phyloP scores from a whole-genome alignment of 805 yeast species.

The Kazachstania bromeliacearum region DNA sequence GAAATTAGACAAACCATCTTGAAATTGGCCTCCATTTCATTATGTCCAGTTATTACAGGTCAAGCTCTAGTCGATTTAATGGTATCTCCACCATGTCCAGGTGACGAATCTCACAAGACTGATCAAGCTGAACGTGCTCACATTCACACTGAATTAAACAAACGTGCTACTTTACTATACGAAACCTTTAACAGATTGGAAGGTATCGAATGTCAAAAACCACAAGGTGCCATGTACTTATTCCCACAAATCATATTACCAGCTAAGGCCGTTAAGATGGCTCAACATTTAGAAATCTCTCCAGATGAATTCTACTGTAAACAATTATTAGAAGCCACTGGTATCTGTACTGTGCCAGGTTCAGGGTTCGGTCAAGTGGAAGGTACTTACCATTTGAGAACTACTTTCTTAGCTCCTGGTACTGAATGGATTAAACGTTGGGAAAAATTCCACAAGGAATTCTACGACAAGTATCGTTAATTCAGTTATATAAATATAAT shows the following conservation, averaged over 20 bases:
- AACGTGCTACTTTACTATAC: constrained; percentile 57
- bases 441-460: constrained; percentile 67
- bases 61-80: constrained; percentile 88
- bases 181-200: constrained; percentile 68
- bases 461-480: constrained; percentile 47
- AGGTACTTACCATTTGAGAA: constrained; percentile 87
- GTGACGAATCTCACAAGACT: constrained; percentile 62
- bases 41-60: constrained; percentile 92
- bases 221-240: constrained; percentile 96
- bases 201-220: constrained; percentile 77
- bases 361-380: constrained; percentile 91
- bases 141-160: constrained; percentile 53
- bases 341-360: constrained; percentile 97
- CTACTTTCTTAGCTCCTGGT: constrained; percentile 95
- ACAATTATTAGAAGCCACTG: constrained; percentile 74
- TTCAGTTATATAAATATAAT: not conserved
- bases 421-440: constrained; percentile 76
- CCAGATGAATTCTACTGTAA: constrained; percentile 89
- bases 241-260: constrained; percentile 74
- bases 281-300: constrained; percentile 43
- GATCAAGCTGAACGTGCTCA: constrained; percentile 53
- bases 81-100: constrained; percentile 81
- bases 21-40: constrained; percentile 81
- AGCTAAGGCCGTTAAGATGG: constrained; percentile 50
- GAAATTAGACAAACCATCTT: constrained; percentile 63